A percentile compares a stretch with the other conserved stretches of the same genome.
These are phyloP conservation scores for Neonectria hederae DNA, from an alignment of 2,329 filamentous ascomycete species.

Conservation along the genomic window DNA sequence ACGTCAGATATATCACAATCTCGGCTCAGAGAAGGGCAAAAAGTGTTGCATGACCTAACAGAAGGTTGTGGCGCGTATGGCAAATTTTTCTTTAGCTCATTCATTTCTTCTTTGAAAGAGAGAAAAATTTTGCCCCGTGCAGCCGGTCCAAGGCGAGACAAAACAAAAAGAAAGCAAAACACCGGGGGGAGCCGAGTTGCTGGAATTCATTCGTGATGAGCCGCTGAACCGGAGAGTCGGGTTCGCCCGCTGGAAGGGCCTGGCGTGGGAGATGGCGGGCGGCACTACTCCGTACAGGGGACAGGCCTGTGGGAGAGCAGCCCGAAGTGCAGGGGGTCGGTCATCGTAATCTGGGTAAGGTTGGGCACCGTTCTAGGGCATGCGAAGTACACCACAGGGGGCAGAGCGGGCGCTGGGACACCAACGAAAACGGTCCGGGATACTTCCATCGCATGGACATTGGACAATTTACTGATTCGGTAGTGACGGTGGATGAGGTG, in stretches of 20 bases:
- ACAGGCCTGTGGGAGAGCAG: background rate
- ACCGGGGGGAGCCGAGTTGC: background rate
- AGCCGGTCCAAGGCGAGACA: conserved; percentile 4
- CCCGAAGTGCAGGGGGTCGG: conserved; percentile 1
- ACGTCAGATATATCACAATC: conserved; percentile 27
- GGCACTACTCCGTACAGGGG: background rate
- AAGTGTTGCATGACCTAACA: background rate
- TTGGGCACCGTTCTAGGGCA: conserved; percentile 15
- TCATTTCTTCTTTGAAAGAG: background rate
- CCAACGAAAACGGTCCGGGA: background rate
- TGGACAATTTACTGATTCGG: conserved; percentile 4
- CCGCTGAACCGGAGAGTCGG: background rate
- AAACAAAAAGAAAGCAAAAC: conserved; percentile 9
- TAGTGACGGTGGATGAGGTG: background rate
- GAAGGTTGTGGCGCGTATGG: background rate
- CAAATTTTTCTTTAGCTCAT: background rate
- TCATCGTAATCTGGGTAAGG: background rate
- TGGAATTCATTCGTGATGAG: background rate
- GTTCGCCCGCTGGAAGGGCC: background rate
- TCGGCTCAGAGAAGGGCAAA: background rate
- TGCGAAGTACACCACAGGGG: background rate
- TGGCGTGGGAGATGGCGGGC: conserved; percentile 5
- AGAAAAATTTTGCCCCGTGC: background rate
- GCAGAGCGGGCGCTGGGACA: background rate
- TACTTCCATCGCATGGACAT: background rate